These are phyloP conservation scores for Elsinoe arachidis DNA, from an alignment of 2,329 filamentous ascomycete species.

Conservation along the genomic window DNA sequence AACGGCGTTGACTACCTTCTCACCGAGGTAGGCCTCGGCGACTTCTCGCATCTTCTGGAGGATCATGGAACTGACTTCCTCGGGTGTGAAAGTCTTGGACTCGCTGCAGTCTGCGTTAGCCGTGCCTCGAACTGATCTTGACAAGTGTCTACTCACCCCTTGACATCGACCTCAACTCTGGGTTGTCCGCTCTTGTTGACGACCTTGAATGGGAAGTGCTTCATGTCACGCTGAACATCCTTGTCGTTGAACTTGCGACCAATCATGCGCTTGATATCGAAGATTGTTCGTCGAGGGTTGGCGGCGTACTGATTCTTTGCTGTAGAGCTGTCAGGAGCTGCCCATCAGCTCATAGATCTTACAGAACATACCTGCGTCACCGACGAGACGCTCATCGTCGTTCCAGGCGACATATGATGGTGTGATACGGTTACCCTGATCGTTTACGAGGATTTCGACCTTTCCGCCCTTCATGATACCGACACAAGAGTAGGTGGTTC, in stretches of 20 bases:
- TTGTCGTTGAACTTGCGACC: slow-evolving; percentile 49
- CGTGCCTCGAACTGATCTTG: neutral
- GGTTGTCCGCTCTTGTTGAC: slow-evolving; percentile 85
- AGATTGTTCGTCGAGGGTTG: slow-evolving; percentile 43
- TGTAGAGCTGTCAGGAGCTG: slow-evolving; percentile 6
- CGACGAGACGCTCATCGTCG: slow-evolving; percentile 91
- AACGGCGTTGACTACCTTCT: slow-evolving; percentile 78
- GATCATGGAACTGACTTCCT: slow-evolving; percentile 75
- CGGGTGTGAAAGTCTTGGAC: slow-evolving; percentile 69
- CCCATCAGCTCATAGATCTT: too few relatives aligned
- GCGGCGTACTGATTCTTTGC: slow-evolving; percentile 79
- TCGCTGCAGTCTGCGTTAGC: slow-evolving; percentile 20
- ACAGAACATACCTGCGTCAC: slow-evolving; percentile 58
- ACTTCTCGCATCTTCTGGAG: slow-evolving; percentile 79
- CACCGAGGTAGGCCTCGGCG: slow-evolving; percentile 68
- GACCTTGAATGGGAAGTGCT: slow-evolving; percentile 98
- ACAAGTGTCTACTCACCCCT: slow-evolving; percentile 34
- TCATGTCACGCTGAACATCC: slow-evolving; percentile 85
- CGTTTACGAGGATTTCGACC: slow-evolving; percentile 91
- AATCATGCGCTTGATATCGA: slow-evolving; percentile 44
- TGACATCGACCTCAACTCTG: slow-evolving; percentile 64
- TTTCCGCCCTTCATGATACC: slow-evolving; percentile 95
- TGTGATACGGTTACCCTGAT: slow-evolving; percentile 94
- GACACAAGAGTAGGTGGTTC: slow-evolving; percentile 79
- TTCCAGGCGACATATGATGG: slow-evolving; percentile 58